Evolutionary conservation across 176 grass and related monocot species (phyloP), one percentile per base, ranked within the genome.

Genomic region (Pontederia crassipes): DNA sequence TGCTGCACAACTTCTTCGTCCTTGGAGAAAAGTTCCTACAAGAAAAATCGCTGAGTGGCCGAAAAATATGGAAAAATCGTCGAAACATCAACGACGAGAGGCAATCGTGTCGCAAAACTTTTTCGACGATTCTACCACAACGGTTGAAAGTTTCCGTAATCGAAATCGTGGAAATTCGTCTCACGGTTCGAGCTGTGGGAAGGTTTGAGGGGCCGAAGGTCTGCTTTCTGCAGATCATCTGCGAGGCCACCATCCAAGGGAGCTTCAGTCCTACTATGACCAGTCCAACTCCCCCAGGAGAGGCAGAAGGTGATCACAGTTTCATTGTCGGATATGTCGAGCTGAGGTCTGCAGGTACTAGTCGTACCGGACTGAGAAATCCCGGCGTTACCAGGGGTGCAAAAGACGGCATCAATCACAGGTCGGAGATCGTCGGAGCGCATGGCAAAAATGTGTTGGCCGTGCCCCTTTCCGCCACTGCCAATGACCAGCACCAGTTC

Each of bases 1-100:
- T 88, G 62, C 85, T 79, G 3, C 91, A 96, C 69, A 96, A 56
- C 13, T 78, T 90, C 69, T 96, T 96, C 91, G 85, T 90, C 20
- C 20, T 1, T 24, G 0, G 20, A 24, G 20, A 56, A 96, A 96
- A 28, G n/a, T n/a, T n/a, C n/a, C n/a, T n/a, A n/a, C n/a, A n/a
- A n/a, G n/a, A n/a, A n/a, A n/a, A n/a, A n/a, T n/a, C 12, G 91
- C 74, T 1, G 86, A 87, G 12, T 86, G 86, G 14, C 91, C 86
- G 57, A 96, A 96, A 4, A n/a, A n/a, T n/a, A n/a, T n/a, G n/a
- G n/a, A n/a, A n/a, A n/a, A n/a, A n/a, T n/a, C n/a, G n/a, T n/a
- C n/a, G n/a, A n/a, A n/a, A n/a, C n/a, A n/a, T n/a, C n/a, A n/a
- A n/a, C n/a, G n/a, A n/a, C n/a, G n/a, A n/a, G n/a, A n/a, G n/a